Evolutionary conservation across 2,329 filamentous ascomycete species (phyloP).

Genomic region (Epichloe elymi): DNA sequence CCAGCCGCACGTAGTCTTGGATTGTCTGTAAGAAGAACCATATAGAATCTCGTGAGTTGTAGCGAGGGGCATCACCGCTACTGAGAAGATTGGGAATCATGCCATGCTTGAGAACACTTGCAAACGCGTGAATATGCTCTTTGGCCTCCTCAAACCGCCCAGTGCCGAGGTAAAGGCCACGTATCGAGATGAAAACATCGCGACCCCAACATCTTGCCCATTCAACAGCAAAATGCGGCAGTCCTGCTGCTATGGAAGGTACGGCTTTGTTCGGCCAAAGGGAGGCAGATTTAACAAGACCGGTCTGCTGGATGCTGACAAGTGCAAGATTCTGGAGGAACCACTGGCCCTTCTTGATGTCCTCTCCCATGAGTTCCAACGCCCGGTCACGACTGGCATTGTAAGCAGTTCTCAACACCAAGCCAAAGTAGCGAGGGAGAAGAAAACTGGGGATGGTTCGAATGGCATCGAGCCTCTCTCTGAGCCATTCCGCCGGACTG

Average conservation of each 20-base stretch:
- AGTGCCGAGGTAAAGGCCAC: constrained; percentile 83
- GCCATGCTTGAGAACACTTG: constrained; percentile 90
- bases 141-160: constrained; percentile 78
- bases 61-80: constrained; percentile 72
- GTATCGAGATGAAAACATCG: constrained; percentile 90
- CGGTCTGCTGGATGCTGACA: constrained; percentile 85
- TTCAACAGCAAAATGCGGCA: constrained; percentile 85
- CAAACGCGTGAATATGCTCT: constrained; percentile 90
- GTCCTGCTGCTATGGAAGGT: constrained; percentile 76
- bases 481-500: constrained; percentile 63
- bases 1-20: constrained; percentile 79
- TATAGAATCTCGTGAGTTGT: constrained; percentile 90
- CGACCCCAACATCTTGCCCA: constrained; percentile 97
- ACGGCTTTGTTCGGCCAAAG: constrained; percentile 77
- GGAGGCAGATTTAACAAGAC: constrained; percentile 79
- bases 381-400: constrained; percentile 67
- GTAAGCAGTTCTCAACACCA: constrained; percentile 80
- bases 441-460: constrained; percentile 78
- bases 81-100: constrained; percentile 94
- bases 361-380: constrained; percentile 64
- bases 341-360: constrained; percentile 68
- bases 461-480: constrained; percentile 74
- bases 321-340: constrained; percentile 82
- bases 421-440: constrained; percentile 81
- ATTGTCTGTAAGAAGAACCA: constrained; percentile 98